Percentiles rank a stretch among this genome's conserved stretches.
Conservation (phyloP, 768 basidiomycete species). For the Terana coerulea region DNA sequence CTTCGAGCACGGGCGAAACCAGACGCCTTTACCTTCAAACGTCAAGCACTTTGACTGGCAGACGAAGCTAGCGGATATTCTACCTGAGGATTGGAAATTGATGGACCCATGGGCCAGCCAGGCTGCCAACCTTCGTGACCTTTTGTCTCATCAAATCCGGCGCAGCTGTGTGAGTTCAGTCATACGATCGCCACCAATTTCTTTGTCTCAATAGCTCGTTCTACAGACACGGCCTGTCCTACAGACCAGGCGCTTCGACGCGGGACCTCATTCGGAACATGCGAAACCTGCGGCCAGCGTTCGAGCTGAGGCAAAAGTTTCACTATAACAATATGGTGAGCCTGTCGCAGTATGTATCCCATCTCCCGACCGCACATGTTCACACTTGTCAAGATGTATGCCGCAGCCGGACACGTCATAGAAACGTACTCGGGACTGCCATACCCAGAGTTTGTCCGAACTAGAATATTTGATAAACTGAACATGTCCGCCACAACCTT, state of each 20-base stretch:
- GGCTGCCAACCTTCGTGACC: conserved; percentile 34
- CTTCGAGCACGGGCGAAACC: conserved; percentile 25
- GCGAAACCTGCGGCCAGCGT: neutral
- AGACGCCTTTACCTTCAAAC: conserved; percentile 20
- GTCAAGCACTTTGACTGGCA: conserved; percentile 23
- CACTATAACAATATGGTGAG: neutral
- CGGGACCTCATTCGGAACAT: neutral
- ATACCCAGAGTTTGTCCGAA: neutral
- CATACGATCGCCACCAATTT: too few relatives aligned
- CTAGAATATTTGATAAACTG: neutral
- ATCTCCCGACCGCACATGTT: neutral
- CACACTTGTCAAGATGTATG: conserved; percentile 5
- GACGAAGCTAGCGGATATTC: conserved; percentile 29
- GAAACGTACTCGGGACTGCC: neutral
- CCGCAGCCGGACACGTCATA: neutral
- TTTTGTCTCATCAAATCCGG: conserved; percentile 37
- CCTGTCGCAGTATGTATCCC: neutral
- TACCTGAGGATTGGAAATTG: conserved; percentile 40
- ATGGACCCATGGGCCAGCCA: conserved; percentile 38
- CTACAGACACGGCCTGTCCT: conserved; percentile 34
- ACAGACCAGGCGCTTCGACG: conserved; percentile 18
- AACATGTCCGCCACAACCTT: neutral
- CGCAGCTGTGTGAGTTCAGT: too few relatives aligned
- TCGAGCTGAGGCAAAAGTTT: neutral
- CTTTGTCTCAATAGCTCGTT: too few relatives aligned